These are phyloP conservation scores for Calonectria pseudoturangicola DNA, from an alignment of 2,329 filamentous ascomycete genomes.

Conservation along the genomic window DNA sequence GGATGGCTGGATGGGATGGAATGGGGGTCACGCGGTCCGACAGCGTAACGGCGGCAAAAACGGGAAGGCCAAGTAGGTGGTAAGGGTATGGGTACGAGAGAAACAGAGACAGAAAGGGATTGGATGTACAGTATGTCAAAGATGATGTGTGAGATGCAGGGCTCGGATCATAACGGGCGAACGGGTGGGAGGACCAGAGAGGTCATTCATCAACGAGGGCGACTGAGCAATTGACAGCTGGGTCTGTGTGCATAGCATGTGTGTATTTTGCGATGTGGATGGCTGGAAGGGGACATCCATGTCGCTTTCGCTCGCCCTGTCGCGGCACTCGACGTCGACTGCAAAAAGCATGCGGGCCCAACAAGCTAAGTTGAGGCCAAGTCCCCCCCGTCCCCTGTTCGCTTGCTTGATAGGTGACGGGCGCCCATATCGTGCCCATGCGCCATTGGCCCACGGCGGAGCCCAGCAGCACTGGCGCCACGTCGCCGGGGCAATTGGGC, in stretches of 20 bases:
- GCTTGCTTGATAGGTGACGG: conserved; percentile 37
- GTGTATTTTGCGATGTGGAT: conserved; percentile 32
- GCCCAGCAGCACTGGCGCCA: conserved; percentile 53
- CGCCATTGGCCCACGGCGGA: conserved; percentile 55
- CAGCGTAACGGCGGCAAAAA: conserved; percentile 50
- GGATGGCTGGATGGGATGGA: conserved; percentile 37
- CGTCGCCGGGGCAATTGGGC: conserved; percentile 57
- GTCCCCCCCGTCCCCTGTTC: conserved; percentile 53
- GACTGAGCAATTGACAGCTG: conserved; percentile 29
- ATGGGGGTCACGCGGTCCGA: conserved; percentile 53
- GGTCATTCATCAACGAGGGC: conserved; percentile 53
- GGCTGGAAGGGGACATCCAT: conserved; percentile 28
- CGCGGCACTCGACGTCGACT: conserved; percentile 31
- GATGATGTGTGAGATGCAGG: conserved; percentile 56
- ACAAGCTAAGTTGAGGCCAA: conserved; percentile 49
- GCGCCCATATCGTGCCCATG: conserved; percentile 53
- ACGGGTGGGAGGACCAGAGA: conserved; percentile 57
- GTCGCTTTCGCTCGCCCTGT: conserved; percentile 22
- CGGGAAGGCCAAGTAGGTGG: conserved; percentile 37
- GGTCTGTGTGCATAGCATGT: conserved; percentile 32
- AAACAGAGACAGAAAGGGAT: conserved; percentile 41
- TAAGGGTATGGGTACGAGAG: conserved; percentile 42
- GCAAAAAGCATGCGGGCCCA: conserved; percentile 53
- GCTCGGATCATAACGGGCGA: conserved; percentile 57
- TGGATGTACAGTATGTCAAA: conserved; percentile 43